Base-by-base conservation (phyloP, 179 eudicot genomes). In the Silene coronaria region DNA sequence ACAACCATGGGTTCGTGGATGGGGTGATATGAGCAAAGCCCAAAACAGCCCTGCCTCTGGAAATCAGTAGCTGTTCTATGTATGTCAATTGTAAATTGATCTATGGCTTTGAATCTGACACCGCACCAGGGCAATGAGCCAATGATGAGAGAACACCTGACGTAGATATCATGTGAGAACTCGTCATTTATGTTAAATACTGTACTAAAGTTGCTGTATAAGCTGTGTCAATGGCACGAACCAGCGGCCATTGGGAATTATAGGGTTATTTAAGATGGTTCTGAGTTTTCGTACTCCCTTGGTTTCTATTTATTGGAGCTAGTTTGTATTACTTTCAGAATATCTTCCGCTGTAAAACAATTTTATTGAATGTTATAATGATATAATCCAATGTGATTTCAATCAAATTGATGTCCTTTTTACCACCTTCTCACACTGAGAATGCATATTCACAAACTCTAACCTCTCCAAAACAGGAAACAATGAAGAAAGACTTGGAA, bases 1-100 rank as follows among this genome's bases (percentile, higher is more conserved):
- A 36, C 85, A 90, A 45, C 85, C 91, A 73, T 93, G 98, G 98
- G 98, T 93, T 12, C 85, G 97, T 84, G 98, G 96, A 62, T 93
- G 98, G 97, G 97, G 91, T 81, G 98, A 93, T 76, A 86, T 90
- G 51, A 91, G 88, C 85, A 90, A 83, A 82, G 92, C 96, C 24
- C 88, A 82, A 71, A 91, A 86, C 67, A 74, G 84, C 76, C 97
- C 97, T 26, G 32, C 88, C 14, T 55, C 88, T 1, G 98, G 98
- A 63, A 93, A 93, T 81, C 98, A 93, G 94, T 93, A 91, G 79
- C 59, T 36, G 3, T 38, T 61, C 28, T 64, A 69, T 23, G 45
- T 30, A 27, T 60, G 26, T 14, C 24, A 63, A 12, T 38, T 8
- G 45, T 55, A 45, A 26, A 36, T 36, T 28, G 8, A 30, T 48